phyloP scores from a whole-genome alignment of 108 stramenopile species.

The Chaetoceros muelleri region DNA sequence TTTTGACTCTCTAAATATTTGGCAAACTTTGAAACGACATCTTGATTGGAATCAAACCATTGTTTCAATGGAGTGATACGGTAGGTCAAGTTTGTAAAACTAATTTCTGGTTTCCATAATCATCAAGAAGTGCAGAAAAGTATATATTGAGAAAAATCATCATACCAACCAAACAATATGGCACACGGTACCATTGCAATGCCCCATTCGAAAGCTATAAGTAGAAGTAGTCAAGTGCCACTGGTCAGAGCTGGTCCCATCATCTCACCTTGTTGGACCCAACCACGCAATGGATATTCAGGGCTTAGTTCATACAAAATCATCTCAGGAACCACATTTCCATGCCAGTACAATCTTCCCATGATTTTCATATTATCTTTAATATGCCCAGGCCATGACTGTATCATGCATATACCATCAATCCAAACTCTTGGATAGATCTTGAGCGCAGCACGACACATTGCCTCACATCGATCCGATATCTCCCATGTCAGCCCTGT shows the following conservation, averaged over 20 bases:
- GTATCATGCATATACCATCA: background rate
- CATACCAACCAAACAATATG: no score
- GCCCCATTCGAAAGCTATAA: no score
- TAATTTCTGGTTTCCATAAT: no score
- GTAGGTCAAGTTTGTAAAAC: background rate
- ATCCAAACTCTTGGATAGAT: background rate
- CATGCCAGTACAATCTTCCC: background rate
- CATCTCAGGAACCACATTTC: background rate
- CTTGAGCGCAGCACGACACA: background rate
- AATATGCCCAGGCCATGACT: background rate
- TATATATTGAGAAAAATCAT: no score
- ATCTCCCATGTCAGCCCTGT: background rate
- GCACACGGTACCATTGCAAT: no score
- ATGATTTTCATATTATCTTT: background rate
- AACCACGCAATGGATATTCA: background rate
- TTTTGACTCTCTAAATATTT: background rate
- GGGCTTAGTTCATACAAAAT: background rate
- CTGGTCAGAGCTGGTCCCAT: no score
- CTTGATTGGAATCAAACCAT: background rate
- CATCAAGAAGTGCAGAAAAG: no score
- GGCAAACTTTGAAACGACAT: background rate
- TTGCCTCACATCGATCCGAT: background rate
- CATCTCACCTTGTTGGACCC: background rate
- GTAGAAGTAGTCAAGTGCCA: no score
- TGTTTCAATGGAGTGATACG: background rate